A percentile compares a stretch with the other conserved stretches of the same genome.
These are phyloP conservation scores for Candida stauntonica DNA, from an alignment of 805 yeast species.

Conservation along the genomic window DNA sequence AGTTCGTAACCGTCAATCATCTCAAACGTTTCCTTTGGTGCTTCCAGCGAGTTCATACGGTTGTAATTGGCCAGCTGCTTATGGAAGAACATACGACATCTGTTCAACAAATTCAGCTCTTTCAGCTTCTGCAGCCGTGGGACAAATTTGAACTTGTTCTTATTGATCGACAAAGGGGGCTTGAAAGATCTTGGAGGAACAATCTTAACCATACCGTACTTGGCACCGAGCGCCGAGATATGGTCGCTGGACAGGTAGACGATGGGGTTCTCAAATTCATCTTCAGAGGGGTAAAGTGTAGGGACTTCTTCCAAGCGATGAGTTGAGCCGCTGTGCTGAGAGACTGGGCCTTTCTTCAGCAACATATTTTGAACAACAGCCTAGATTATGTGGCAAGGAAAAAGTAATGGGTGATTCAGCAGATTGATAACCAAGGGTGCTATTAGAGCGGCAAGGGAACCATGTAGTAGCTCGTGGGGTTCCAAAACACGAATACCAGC, in stretches of 20 bases:
- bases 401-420: no score
- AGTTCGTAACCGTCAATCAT: constrained; percentile 16
- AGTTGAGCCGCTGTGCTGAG: no score
- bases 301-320: constrained; percentile 43
- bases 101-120: constrained; percentile 57
- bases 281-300: constrained; percentile 46
- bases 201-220: constrained; percentile 73
- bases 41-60: constrained; percentile 35
- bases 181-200: constrained; percentile 52
- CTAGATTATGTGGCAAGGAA: no score
- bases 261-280: constrained; percentile 62
- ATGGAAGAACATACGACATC: constrained; percentile 59
- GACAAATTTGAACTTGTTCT: constrained; percentile 52
- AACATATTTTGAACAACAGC: no score
- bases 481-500: not conserved
- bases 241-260: constrained; percentile 52
- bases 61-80: constrained; percentile 57
- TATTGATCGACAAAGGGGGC: constrained; percentile 52
- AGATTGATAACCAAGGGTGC: no score
- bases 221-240: constrained; percentile 41
- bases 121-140: constrained; percentile 65
- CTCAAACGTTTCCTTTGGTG: constrained; percentile 14
- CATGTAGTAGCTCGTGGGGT: not conserved
- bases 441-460: not conserved
- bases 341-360: no score